Percentiles rank a stretch among this genome's conserved stretches.
phyloP scores from a whole-genome alignment of 352 stramenopile species.

The Aphanomyces astaci region DNA sequence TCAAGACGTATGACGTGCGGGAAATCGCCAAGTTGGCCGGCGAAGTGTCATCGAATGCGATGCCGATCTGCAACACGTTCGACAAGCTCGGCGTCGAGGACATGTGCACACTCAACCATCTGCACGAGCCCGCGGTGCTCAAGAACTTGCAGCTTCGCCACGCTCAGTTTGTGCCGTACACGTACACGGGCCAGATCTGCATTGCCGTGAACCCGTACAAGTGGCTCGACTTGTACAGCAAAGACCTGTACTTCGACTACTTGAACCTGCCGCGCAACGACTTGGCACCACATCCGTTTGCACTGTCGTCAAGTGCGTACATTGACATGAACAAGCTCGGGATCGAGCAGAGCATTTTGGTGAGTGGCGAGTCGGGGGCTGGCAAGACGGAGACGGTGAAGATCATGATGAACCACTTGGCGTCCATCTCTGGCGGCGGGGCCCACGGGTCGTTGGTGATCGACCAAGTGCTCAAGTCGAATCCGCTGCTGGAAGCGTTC shows the following conservation, averaged over 20 bases:
- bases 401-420: slow-evolving; percentile 85
- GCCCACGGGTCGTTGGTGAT: slow-evolving; percentile 63
- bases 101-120: slow-evolving; percentile 74
- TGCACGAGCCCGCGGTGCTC: slow-evolving; percentile 68
- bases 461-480: slow-evolving; percentile 70
- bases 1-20: slow-evolving; percentile 48
- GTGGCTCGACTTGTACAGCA: slow-evolving; percentile 66
- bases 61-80: slow-evolving; percentile 82
- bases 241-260: slow-evolving; percentile 58
- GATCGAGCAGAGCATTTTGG: slow-evolving; percentile 78
- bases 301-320: slow-evolving; percentile 59
- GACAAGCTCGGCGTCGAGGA: slow-evolving; percentile 51
- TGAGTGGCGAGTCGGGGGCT: slow-evolving; percentile 54
- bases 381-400: slow-evolving; percentile 85
- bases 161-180: slow-evolving; percentile 65
- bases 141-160: slow-evolving; percentile 73
- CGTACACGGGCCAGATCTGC: slow-evolving; percentile 72
- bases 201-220: slow-evolving; percentile 78
- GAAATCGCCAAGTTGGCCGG: slow-evolving; percentile 59
- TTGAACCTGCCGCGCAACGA: slow-evolving; percentile 45
- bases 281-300: slow-evolving; percentile 58
- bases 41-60: slow-evolving; percentile 64
- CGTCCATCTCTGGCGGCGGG: slow-evolving; percentile 60
- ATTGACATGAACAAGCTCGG: slow-evolving; percentile 60
- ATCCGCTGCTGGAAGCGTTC: slow-evolving; percentile 67